Evolutionary conservation across 805 yeast genomes (phyloP).

Genomic region (Dipodascus albidus): DNA sequence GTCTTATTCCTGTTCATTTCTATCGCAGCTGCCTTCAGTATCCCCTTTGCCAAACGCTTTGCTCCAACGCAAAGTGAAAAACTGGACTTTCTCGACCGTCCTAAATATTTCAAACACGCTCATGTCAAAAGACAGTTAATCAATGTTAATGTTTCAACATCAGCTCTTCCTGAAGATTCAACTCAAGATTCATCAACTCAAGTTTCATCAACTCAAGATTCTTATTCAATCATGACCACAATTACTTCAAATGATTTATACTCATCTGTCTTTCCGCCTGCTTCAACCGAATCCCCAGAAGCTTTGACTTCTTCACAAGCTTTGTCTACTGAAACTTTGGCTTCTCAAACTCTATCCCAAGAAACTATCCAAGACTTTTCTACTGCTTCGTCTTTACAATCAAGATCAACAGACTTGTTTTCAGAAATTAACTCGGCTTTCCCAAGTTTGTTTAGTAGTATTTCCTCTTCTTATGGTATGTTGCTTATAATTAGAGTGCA

Average conservation of each 20-base stretch:
- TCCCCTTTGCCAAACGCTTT: background rate
- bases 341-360: too few relatives aligned
- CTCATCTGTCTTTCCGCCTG: background rate
- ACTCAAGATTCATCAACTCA: constrained; percentile 1
- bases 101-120: constrained; percentile 10
- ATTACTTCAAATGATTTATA: background rate
- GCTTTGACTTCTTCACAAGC: too few relatives aligned
- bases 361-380: too few relatives aligned
- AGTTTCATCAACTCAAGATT: constrained; percentile 3
- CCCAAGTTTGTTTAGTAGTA: background rate
- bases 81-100: constrained; percentile 7
- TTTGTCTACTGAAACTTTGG: too few relatives aligned
- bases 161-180: constrained; percentile 2
- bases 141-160: constrained; percentile 8
- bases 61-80: background rate
- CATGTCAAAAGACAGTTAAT: constrained; percentile 13
- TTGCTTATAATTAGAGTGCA: too few relatives aligned
- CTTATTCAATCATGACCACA: background rate
- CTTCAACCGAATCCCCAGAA: background rate
- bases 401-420: background rate
- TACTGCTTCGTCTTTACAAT: background rate
- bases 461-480: background rate
- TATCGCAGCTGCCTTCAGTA: background rate
- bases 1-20: background rate
- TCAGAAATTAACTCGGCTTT: background rate